Evolutionary conservation across 495 filamentous ascomycete genomes (phyloP), one percentile per base, ranked within the genome.

Genomic region (Aspergillus diversus): DNA sequence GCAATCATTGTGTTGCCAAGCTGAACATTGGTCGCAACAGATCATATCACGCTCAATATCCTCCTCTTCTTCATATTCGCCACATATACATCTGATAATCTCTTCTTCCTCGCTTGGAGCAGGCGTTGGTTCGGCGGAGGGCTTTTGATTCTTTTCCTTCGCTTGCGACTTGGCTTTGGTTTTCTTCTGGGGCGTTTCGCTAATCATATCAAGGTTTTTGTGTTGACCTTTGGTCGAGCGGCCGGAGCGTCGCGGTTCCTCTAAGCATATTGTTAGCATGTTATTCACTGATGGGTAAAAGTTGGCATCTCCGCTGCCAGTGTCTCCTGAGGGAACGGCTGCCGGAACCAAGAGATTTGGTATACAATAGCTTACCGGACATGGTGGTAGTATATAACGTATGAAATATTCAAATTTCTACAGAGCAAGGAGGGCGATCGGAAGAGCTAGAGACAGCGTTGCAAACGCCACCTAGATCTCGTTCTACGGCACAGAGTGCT

Each of bases 1-100:
- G 73, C 95, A 99, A 65, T 93, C 87, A 69, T 96, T 96, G 72
- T 99, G 95, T 74, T 99, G 95, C 95, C 95, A 99, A 51, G 89
- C 92, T 33, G 86, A 85, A 70, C 95, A 99, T 37, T 80, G 83
- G 69, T 99, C 95, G 77, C 95, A 99, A 67, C 90, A 89, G 69
- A 98, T 96, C 73, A 96, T 93, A 68, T 92, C 87, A 39, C 88
- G 84, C 52, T 91, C 88, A 62, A 91, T 87, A 67, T 90, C 91
- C 63, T 89, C 88, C 63, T 93, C 90, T 66, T 96, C 92, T 65
- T 91, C 89, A 54, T 87, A 88, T 61, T 92, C 88, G 65, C 95
- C 94, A 71, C 95, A 99, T 56, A 97, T 90, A 73, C 95, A 99
- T 61, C 95, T 88, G 60, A 97, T 95, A 68, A 94, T 85, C 61